Evolutionary conservation across 768 basidiomycete genomes (phyloP).

Genomic region (Russula dissimulans): DNA sequence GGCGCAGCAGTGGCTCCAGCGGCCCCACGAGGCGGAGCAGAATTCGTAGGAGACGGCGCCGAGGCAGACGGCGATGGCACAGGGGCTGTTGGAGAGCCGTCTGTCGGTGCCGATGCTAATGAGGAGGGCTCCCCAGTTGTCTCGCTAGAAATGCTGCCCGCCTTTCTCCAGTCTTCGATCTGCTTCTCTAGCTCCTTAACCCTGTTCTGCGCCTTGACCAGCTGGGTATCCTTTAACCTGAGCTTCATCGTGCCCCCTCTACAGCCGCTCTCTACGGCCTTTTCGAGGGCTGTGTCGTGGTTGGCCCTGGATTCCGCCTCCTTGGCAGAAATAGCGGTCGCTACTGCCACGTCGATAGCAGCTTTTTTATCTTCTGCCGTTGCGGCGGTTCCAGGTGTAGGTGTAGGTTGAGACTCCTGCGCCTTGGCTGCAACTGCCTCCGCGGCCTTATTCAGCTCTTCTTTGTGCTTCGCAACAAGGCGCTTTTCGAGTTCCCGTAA

Average conservation of each 20-base stretch:
- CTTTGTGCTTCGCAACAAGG: slow-evolving; percentile 43
- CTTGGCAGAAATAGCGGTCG: slow-evolving; percentile 40
- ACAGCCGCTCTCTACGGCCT: slow-evolving; percentile 62
- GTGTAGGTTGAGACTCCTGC: slow-evolving; percentile 19
- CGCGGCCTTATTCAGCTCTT: slow-evolving; percentile 41
- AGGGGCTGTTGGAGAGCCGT: slow-evolving; percentile 10
- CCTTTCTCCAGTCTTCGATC: slow-evolving; percentile 46
- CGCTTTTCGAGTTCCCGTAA: slow-evolving; percentile 45
- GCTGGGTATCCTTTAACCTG: slow-evolving; percentile 63
- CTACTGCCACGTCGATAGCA: slow-evolving; percentile 41
- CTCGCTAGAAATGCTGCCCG: slow-evolving; percentile 33
- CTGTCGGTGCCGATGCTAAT: slow-evolving; percentile 1
- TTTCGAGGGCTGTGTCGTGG: slow-evolving; percentile 47
- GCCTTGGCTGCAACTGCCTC: slow-evolving; percentile 31
- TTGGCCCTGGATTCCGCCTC: slow-evolving; percentile 38
- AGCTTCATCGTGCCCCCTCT: slow-evolving; percentile 50
- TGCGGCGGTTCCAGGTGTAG: slow-evolving; percentile 20
- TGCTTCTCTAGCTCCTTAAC: slow-evolving; percentile 64
- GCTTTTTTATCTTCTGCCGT: slow-evolving; percentile 30
- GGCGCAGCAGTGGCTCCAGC: background rate
- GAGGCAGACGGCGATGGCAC: slow-evolving; percentile 23
- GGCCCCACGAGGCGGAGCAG: slow-evolving; percentile 16
- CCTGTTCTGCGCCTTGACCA: slow-evolving; percentile 49
- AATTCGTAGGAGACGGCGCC: slow-evolving; percentile 21
- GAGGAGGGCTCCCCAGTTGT: background rate